Percentiles rank a stretch among this genome's conserved stretches.
Conservation (phyloP, 805 yeast species). For the Saccharomycopsis vini region DNA sequence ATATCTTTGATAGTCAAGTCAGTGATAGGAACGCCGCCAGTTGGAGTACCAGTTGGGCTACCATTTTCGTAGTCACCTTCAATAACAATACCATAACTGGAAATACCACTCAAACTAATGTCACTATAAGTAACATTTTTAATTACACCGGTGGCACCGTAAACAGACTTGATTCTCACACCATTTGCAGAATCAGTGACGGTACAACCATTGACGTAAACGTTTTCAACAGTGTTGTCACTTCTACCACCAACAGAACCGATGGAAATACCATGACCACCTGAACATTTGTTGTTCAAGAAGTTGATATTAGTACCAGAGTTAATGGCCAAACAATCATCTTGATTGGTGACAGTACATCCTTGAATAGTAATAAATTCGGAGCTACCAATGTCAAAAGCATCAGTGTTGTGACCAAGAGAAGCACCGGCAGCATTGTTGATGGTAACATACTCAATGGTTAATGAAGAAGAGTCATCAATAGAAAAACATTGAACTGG, state of each 20-base stretch:
- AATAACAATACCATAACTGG: conserved; percentile 18
- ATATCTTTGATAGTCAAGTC: conserved; percentile 13
- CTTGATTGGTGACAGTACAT: conserved; percentile 18
- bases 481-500: conserved; percentile 18
- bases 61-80: conserved; percentile 20
- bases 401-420: conserved; percentile 20
- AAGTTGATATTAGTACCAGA: too few species aligned
- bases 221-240: conserved; percentile 14
- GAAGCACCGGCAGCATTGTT: too few species aligned
- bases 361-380: conserved; percentile 10
- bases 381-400: conserved; percentile 18
- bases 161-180: conserved; percentile 19
- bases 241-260: too few species aligned
- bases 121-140: conserved; percentile 13
- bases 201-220: conserved; percentile 10
- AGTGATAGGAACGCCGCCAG: conserved; percentile 20
- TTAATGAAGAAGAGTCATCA: conserved; percentile 6
- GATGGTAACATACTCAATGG: conserved; percentile 10
- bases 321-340: conserved; percentile 21
- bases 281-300: conserved; percentile 16
- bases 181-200: conserved; percentile 18
- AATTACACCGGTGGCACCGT: conserved; percentile 19
- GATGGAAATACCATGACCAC: conserved; percentile 21
- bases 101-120: conserved; percentile 12
- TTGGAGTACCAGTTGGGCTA: conserved; percentile 18